These are phyloP conservation scores for Angophora floribunda DNA, from an alignment of 345 rosid species.

Conservation along the genomic window DNA sequence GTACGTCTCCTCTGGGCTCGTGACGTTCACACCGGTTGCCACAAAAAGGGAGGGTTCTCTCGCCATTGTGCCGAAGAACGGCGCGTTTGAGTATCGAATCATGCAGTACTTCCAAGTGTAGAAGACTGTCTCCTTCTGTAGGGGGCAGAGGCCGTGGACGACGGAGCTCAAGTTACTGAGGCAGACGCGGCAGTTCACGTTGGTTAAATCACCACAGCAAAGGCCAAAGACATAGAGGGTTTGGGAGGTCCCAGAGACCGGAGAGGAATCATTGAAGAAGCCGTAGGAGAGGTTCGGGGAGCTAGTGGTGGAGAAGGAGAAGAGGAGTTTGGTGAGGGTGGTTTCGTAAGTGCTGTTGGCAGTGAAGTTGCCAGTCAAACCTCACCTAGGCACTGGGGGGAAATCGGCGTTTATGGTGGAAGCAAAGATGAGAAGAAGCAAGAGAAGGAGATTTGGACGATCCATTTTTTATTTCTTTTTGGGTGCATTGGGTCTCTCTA, in stretches of 20 bases:
- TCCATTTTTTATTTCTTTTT: background rate
- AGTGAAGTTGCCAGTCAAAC: background rate
- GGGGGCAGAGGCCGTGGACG: accelerated
- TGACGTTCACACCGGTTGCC: background rate
- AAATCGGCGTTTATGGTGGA: background rate
- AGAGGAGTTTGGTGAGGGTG: background rate
- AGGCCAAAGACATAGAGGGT: background rate
- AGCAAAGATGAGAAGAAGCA: background rate
- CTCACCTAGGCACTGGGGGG: background rate
- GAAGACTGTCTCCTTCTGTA: background rate
- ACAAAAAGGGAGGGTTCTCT: no score
- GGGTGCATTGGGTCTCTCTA: background rate
- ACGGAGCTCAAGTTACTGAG: accelerated
- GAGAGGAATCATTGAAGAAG: background rate
- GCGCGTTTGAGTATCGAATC: background rate
- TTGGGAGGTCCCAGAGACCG: background rate
- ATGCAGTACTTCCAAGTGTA: accelerated
- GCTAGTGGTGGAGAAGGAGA: background rate
- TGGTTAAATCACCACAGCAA: background rate
- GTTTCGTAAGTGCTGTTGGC: background rate
- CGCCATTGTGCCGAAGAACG: no score
- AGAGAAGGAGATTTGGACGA: background rate
- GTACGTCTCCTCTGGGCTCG: background rate
- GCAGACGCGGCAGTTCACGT: accelerated
- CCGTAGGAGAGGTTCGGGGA: background rate